phyloP scores from a whole-genome alignment of 2,329 filamentous ascomycete species.

The Fusarium sp. region DNA sequence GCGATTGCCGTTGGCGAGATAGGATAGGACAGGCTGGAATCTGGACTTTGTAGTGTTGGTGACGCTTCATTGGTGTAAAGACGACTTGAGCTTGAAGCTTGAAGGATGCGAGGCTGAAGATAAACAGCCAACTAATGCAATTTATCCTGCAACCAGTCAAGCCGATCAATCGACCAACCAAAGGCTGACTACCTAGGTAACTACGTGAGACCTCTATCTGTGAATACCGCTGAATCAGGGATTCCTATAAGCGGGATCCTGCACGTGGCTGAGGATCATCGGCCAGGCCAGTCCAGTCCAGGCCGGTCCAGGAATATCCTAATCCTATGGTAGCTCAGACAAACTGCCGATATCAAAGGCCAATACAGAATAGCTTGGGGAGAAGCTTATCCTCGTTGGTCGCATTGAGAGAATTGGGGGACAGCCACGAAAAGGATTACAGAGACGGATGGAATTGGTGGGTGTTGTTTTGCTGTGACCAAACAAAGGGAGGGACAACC shows the following conservation, averaged over 20 bases:
- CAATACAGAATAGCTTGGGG: background rate
- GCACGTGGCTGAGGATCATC: conserved; percentile 36
- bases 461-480: conserved; percentile 14
- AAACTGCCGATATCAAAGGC: background rate
- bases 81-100: conserved; percentile 8
- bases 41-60: background rate
- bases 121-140: conserved; percentile 15
- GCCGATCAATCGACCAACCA: conserved; percentile 8
- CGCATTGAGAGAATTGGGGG: conserved; percentile 7
- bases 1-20: conserved; percentile 23
- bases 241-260: conserved; percentile 29
- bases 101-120: conserved; percentile 34
- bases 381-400: background rate
- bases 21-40: background rate
- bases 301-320: background rate
- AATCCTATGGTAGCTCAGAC: background rate
- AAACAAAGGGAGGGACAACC: conserved; percentile 19
- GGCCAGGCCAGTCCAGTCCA: background rate
- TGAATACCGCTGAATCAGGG: conserved; percentile 26
- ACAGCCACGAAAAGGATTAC: conserved; percentile 5
- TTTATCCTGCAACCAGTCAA: conserved; percentile 5
- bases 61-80: conserved; percentile 28
- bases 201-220: conserved; percentile 33
- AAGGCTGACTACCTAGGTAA: background rate
- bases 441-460: conserved; percentile 2